These are phyloP conservation scores for Mortierella sp. DNA, from an alignment of 371 early-diverging fungal genomes.

Conservation along the genomic window DNA sequence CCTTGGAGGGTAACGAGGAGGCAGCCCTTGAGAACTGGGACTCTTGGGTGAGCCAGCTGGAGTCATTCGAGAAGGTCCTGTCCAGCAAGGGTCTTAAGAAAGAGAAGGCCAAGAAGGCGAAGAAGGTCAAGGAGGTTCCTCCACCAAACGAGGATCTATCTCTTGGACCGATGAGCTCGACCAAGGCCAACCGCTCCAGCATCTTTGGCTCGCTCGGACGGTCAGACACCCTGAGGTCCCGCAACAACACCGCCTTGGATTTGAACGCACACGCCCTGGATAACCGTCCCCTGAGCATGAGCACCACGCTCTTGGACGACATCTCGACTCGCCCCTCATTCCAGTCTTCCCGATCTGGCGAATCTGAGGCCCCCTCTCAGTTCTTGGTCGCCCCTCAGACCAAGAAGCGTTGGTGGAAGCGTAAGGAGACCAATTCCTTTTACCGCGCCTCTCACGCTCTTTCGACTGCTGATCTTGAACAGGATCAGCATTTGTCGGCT, in stretches of 20 bases:
- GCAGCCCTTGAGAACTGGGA: slow-evolving; percentile 51
- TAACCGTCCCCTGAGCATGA: slow-evolving; percentile 45
- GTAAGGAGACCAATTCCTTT: slow-evolving; percentile 35
- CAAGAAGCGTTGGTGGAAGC: slow-evolving; percentile 57
- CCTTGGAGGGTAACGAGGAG: slow-evolving; percentile 33
- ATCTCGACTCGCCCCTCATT: slow-evolving; percentile 37
- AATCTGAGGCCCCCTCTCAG: slow-evolving; percentile 34
- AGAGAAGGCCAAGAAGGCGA: slow-evolving; percentile 40
- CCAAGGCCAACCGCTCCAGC: slow-evolving; percentile 51
- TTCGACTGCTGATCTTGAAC: slow-evolving; percentile 46
- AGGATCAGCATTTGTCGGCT: slow-evolving; percentile 32
- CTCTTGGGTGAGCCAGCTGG: slow-evolving; percentile 54
- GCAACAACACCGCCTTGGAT: slow-evolving; percentile 31
- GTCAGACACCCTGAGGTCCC: slow-evolving; percentile 39
- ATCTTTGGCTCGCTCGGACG: slow-evolving; percentile 40
- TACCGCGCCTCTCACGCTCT: slow-evolving; percentile 40
- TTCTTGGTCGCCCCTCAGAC: slow-evolving; percentile 4
- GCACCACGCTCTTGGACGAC: slow-evolving; percentile 45
- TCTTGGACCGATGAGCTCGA: slow-evolving; percentile 24
- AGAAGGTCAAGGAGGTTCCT: slow-evolving; percentile 28
- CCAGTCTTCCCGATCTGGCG: slow-evolving; percentile 53
- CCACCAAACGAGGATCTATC: slow-evolving; percentile 5
- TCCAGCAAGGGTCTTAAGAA: slow-evolving; percentile 50
- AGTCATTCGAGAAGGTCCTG: slow-evolving; percentile 48
- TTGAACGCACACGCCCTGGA: slow-evolving; percentile 22